Base-by-base conservation (phyloP, 345 rosid species). In the Nasturtium officinale region DNA sequence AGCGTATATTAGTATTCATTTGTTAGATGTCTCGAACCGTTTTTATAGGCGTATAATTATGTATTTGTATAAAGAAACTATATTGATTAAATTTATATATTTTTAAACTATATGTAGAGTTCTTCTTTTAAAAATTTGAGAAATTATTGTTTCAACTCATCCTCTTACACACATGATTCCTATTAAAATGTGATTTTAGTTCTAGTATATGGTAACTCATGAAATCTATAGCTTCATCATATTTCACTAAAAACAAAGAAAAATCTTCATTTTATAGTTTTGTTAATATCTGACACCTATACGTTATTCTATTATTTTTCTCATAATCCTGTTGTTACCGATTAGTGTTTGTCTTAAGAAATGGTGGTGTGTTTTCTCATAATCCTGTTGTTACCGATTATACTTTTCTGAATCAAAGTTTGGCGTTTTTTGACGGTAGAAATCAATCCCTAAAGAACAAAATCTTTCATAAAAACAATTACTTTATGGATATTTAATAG, bases 371-470 rank as follows among this genome's bases (percentile, higher is more conserved):
- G 51, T 40, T 37, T n/a, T n/a, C n/a, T n/a, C n/a, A n/a, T n/a
- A n/a, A n/a, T n/a, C n/a, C n/a, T n/a, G n/a, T n/a, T n/a, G n/a
- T n/a, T n/a, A n/a, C n/a, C n/a, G n/a, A n/a, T n/a, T n/a, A n/a
- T n/a, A n/a, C n/a, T n/a, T n/a, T 37, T 38, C 20, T 30, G 55
- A 62, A 51, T 53, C 16, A n/a, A 21, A 37, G 23, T 48, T 47
- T 37, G 50, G 5, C 40, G 50, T 18, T 38, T 17, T 17, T 60
- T 37, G 4, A 28, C 13, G n/a, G 51, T 50, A 11, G 15, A 64
- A 53, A 52, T 42, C 38, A 72, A 42, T 53, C 56, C 69, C 57
- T 45, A 45, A 43, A 21, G 65, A 55, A 73, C 35, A 55, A 54
- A 54, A 73, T 64, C 40, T 54, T 73, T 29, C 15, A 43, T 21